phyloP scores from a whole-genome alignment of 305 asterid species.

The Fraxinus latifolia region DNA sequence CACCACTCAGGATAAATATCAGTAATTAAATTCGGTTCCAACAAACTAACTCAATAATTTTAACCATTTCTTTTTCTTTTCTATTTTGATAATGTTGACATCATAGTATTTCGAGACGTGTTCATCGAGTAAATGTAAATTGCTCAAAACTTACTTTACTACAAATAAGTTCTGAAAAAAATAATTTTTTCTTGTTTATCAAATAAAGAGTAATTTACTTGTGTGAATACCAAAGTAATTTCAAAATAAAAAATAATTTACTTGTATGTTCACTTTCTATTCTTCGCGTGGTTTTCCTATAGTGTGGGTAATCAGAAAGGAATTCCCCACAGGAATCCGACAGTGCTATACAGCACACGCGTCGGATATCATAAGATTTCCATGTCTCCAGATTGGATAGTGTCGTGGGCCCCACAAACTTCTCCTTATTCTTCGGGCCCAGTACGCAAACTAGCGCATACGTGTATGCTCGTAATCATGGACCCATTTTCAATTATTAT shows the following conservation, averaged over 20 bases:
- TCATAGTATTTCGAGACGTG: no score
- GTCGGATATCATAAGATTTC: constrained; percentile 29
- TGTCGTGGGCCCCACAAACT: not conserved
- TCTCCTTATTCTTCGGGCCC: not conserved
- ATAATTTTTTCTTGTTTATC: no score
- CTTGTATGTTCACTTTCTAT: no score
- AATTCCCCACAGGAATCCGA: constrained; percentile 3
- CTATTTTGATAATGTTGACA: not conserved
- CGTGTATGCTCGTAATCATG: constrained; percentile 1
- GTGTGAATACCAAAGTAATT: not conserved
- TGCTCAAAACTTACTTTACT: no score
- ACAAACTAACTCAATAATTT: not conserved
- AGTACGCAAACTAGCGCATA: constrained; percentile 1
- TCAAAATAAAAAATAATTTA: no score
- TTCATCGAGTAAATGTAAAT: no score
- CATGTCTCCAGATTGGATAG: constrained; percentile 13
- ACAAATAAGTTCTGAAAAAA: not conserved
- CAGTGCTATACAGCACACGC: constrained; percentile 38
- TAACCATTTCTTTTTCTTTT: no score
- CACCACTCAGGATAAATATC: no score
- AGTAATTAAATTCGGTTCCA: not conserved
- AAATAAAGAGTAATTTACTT: no score
- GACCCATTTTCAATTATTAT: not conserved
- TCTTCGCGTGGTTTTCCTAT: not conserved
- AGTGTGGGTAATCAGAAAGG: not conserved